Conservation (phyloP, 225 moss, liverwort and hornwort species). For the Physcomitrium patens region DNA sequence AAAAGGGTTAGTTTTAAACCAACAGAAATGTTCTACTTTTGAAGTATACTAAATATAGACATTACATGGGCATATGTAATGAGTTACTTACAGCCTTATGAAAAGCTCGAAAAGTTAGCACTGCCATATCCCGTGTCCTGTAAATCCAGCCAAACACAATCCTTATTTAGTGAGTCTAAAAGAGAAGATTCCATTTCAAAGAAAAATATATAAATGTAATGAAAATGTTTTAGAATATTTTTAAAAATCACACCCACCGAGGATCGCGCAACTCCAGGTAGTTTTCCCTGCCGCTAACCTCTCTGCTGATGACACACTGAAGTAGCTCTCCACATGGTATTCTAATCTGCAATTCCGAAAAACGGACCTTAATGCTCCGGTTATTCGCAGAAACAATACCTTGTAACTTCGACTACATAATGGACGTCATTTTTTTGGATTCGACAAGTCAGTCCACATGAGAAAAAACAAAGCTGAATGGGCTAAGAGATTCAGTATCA, state of each 20-base stretch:
- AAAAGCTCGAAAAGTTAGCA: constrained; percentile 71
- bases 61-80: not conserved
- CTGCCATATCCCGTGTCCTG: constrained; percentile 78
- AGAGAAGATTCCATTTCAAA: not conserved
- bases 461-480: not conserved
- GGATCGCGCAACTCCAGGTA: constrained; percentile 71
- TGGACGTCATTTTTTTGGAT: not conserved
- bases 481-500: not conserved
- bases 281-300: constrained; percentile 53
- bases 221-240: not conserved
- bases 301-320: constrained; percentile 64
- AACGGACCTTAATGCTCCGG: not conserved
- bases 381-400: not conserved
- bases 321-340: constrained; percentile 77
- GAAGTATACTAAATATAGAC: not conserved
- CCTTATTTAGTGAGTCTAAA: not conserved
- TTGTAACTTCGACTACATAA: not conserved
- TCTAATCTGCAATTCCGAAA: constrained; percentile 57
- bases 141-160: constrained; percentile 7
- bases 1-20: not conserved
- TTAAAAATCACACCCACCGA: constrained; percentile 46
- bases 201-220: not conserved
- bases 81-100: constrained; percentile 62
- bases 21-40: not conserved
- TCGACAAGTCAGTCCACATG: not conserved